phyloP scores from a whole-genome alignment of 441 rosid species.

The Dalechampia spathulata region DNA sequence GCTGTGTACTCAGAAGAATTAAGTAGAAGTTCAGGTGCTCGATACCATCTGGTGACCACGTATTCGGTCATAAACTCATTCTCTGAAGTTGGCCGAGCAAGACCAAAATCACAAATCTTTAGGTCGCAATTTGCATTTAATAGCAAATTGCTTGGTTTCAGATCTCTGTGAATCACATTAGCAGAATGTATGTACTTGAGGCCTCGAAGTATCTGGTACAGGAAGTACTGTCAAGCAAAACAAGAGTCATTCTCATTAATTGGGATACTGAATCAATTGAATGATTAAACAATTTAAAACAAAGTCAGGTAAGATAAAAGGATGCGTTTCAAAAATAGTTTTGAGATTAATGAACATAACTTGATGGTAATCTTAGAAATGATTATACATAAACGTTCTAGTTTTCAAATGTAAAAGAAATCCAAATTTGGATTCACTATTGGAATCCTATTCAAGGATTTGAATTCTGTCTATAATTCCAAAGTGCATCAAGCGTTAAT shows the following conservation, averaged over 20 bases:
- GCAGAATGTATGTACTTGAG: constrained; percentile 95
- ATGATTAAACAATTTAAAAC: too few species aligned
- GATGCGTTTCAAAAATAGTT: too few species aligned
- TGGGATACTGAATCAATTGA: too few species aligned
- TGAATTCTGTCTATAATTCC: too few species aligned
- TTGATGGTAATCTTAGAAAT: too few species aligned
- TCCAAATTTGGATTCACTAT: too few species aligned
- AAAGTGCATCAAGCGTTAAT: background rate
- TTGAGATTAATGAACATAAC: too few species aligned
- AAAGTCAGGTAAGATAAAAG: too few species aligned
- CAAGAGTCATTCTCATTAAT: too few species aligned
- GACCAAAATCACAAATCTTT: constrained; percentile 92
- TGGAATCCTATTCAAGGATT: too few species aligned
- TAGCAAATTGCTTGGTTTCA: constrained; percentile 89
- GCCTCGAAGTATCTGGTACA: constrained; percentile 92
- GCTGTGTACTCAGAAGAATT: constrained; percentile 79
- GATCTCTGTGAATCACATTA: constrained; percentile 83
- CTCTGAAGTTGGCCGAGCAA: constrained; percentile 68
- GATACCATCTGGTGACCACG: constrained; percentile 96
- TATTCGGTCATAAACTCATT: constrained; percentile 91
- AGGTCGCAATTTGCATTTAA: constrained; percentile 88
- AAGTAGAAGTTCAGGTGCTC: constrained; percentile 77
- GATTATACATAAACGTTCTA: too few species aligned
- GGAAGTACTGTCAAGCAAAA: constrained; percentile 66
- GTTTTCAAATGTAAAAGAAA: too few species aligned